Percentiles rank a stretch among this genome's conserved stretches.
Evolutionary conservation across 2,329 filamentous ascomycete genomes (phyloP).

Genomic region (Albifimbria verrucaria): DNA sequence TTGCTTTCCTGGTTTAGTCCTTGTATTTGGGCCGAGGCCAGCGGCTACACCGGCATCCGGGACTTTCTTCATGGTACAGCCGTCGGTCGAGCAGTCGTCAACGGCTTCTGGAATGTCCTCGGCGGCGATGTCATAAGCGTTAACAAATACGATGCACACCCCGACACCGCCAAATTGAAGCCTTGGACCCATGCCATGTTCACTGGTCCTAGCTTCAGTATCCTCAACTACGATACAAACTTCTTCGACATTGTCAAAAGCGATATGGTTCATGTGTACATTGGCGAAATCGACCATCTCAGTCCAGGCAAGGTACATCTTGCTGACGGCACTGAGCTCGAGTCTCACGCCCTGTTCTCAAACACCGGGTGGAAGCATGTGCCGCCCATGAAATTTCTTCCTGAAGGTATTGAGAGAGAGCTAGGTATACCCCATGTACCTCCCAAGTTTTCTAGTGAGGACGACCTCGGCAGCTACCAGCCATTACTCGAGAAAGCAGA

Average conservation of each 20-base stretch:
- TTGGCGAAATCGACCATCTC: constrained; percentile 48
- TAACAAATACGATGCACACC: constrained; percentile 52
- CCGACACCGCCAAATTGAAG: constrained; percentile 50
- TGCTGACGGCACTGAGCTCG: constrained; percentile 40
- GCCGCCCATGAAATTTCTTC: constrained; percentile 47
- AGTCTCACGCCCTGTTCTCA: constrained; percentile 48
- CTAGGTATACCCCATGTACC: constrained; percentile 43
- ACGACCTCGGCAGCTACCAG: constrained; percentile 28
- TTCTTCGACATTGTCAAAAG: constrained; percentile 54
- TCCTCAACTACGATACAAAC: constrained; percentile 57
- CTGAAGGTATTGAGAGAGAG: constrained; percentile 38
- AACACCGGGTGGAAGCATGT: constrained; percentile 56
- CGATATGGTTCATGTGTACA: constrained; percentile 50
- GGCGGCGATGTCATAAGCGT: constrained; percentile 51
- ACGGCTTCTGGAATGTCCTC: constrained; percentile 56
- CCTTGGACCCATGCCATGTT: constrained; percentile 51
- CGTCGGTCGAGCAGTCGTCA: constrained; percentile 52
- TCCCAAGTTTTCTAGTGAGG: constrained; percentile 11
- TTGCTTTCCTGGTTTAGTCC: constrained; percentile 62
- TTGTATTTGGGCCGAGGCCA: constrained; percentile 66
- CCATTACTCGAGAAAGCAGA: constrained; percentile 41
- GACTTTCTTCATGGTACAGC: constrained; percentile 55
- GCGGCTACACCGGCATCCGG: constrained; percentile 54
- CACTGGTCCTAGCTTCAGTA: constrained; percentile 52
- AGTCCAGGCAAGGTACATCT: constrained; percentile 44